Evolutionary conservation across 2,329 filamentous ascomycete species (phyloP).

Genomic region (Alternaria longipes): DNA sequence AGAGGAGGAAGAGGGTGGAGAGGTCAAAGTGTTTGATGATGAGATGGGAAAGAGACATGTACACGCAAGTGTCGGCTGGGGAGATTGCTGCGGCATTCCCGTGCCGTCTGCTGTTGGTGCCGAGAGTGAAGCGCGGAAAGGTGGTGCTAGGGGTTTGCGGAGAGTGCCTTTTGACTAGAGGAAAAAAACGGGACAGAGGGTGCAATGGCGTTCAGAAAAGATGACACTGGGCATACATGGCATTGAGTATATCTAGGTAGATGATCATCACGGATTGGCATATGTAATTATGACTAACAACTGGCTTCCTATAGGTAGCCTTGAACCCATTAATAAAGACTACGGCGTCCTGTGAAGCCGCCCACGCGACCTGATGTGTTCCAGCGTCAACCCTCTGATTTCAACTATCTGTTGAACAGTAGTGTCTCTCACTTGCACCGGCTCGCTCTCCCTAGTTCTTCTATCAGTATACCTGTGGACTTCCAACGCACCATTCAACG

Average conservation of each 20-base stretch:
- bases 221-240: background rate
- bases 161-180: conserved; percentile 81
- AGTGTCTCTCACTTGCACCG: background rate
- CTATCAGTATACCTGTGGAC: background rate
- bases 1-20: conserved; percentile 56
- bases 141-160: conserved; percentile 67
- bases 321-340: background rate
- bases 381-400: background rate
- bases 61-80: conserved; percentile 77
- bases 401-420: background rate
- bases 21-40: conserved; percentile 67
- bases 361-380: background rate
- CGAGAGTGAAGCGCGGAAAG: conserved; percentile 86
- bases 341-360: background rate
- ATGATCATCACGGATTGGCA: background rate
- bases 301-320: background rate
- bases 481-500: background rate
- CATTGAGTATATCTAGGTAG: background rate
- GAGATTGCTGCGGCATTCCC: conserved; percentile 97
- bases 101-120: conserved; percentile 94
- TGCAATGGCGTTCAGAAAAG: background rate
- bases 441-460: background rate
- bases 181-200: background rate
- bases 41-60: conserved; percentile 74
- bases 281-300: background rate